Conservation (phyloP, 2,329 filamentous ascomycete genomes). For the Graphilbum fragrans region DNA sequence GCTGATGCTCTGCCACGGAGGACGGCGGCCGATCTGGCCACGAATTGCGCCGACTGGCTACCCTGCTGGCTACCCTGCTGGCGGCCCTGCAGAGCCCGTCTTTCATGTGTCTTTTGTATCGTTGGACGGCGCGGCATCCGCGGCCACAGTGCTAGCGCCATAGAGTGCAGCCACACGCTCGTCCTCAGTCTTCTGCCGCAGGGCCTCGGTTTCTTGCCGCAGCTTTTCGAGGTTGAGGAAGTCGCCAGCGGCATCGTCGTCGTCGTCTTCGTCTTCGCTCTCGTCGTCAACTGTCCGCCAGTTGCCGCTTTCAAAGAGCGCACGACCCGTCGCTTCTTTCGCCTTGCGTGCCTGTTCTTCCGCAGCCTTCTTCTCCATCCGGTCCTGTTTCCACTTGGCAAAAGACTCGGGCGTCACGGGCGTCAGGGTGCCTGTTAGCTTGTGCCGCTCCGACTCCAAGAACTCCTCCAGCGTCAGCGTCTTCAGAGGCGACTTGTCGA, state of each 20-base stretch:
- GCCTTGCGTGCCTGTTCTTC: constrained; percentile 82
- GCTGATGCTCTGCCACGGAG: no score
- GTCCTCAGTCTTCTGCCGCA: constrained; percentile 65
- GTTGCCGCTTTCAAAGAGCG: constrained; percentile 92
- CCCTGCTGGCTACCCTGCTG: not conserved
- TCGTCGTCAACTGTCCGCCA: constrained; percentile 61
- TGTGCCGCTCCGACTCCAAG: constrained; percentile 90
- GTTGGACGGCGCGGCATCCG: not conserved
- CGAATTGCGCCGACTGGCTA: not conserved
- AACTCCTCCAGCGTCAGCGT: constrained; percentile 96
- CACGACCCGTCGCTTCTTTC: constrained; percentile 91
- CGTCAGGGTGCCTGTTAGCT: constrained; percentile 80
- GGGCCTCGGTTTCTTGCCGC: constrained; percentile 70
- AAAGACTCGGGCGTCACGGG: constrained; percentile 90
- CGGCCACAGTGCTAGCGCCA: constrained; percentile 1
- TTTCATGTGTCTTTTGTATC: constrained; percentile 12
- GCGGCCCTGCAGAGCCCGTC: constrained; percentile 5
- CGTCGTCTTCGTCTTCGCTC: constrained; percentile 47
- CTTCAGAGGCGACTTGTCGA: constrained; percentile 91
- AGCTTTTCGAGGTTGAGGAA: constrained; percentile 73
- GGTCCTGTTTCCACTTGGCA: constrained; percentile 93
- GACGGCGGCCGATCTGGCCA: no score
- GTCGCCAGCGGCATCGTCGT: constrained; percentile 26
- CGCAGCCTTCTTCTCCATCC: constrained; percentile 87
- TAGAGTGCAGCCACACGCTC: constrained; percentile 38